Evolutionary conservation across 148 eudicot species (phyloP).

Genomic region (Hydrangea macrophylla): DNA sequence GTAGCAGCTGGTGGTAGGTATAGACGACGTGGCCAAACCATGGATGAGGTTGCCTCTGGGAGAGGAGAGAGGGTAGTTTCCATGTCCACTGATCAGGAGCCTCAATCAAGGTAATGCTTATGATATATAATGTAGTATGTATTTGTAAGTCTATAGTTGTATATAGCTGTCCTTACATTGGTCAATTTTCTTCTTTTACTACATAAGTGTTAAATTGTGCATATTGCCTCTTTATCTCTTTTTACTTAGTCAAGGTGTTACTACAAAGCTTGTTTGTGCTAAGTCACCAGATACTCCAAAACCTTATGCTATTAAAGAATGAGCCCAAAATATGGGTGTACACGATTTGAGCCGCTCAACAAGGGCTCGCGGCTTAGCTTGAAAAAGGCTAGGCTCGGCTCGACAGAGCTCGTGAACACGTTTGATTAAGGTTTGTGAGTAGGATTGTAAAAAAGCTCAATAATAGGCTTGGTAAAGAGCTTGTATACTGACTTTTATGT

Average conservation of each 20-base stretch:
- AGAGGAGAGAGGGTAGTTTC: slow-evolving; percentile 30
- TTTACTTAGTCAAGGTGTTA: background rate
- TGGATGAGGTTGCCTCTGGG: slow-evolving; percentile 87
- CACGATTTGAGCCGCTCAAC: no score
- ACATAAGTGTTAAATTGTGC: background rate
- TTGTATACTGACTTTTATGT: no score
- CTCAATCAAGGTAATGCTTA: slow-evolving; percentile 39
- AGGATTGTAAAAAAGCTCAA: no score
- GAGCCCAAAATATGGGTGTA: no score
- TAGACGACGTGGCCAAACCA: slow-evolving; percentile 75
- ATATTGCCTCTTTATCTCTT: background rate
- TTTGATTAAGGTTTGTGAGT: no score
- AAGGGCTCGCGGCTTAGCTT: no score
- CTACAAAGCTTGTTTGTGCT: background rate
- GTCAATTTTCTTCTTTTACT: background rate
- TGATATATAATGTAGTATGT: no score
- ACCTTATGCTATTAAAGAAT: no score
- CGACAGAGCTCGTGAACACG: no score
- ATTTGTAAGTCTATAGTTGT: background rate
- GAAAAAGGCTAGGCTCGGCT: no score
- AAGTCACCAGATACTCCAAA: background rate
- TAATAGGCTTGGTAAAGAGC: no score
- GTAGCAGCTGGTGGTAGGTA: slow-evolving; percentile 84
- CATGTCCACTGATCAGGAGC: slow-evolving; percentile 21
- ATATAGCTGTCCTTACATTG: background rate